Base-by-base conservation (phyloP, 495 filamentous ascomycete species). In the Aspergillus olivimuriae region DNA sequence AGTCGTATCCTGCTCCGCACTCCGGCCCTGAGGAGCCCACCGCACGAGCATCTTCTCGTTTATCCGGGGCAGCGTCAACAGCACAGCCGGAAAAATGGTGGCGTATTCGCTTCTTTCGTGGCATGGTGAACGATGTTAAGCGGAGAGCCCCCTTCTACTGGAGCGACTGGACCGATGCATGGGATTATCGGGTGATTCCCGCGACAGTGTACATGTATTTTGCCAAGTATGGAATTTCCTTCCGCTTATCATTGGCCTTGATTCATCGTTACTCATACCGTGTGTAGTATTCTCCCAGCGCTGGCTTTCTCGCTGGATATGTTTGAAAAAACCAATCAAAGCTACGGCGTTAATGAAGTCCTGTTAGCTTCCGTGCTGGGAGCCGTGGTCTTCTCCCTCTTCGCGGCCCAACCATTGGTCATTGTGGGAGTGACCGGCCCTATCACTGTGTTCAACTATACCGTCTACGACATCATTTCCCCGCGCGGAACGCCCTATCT, bases 381-480 rank as follows among this genome's bases (percentile, higher is more conserved):
- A 2, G 74, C 86, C 14, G 76, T 88, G 2, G 86, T 90, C 0
- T 92, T 92, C 54, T 69, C 82, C 4, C 49, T 90, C 11, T 68
- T 86, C 33, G 82, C 86, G 2, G 85, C 84, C 21, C 87, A 92
- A 59, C 87, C 87, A 22, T 57, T 92, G 52, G 82, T 86, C 16
- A 94, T 94, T 65, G 89, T 95, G 17, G 89, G 89, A 28, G 86
- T 94, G n/a, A 90, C 87, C 33, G 87, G 86, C 26, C 86, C 86
- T 11, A 91, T 91, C 47, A 88, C 86, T 12, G 85, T 91, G 15
- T 91, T 91, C 51, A 91, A 89, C 54, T 89, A 89, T 47, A 92
- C 87, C 1, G 85, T 90, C 4, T 90, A 86, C 62, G 81, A 89
- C 59, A 91, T 92, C 47, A 82, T 92, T 51, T 56, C 64, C 1